Percentiles rank a stretch among this genome's conserved stretches.
phyloP scores from a whole-genome alignment of 257 asterid genomes.

The Petunia axillaris region DNA sequence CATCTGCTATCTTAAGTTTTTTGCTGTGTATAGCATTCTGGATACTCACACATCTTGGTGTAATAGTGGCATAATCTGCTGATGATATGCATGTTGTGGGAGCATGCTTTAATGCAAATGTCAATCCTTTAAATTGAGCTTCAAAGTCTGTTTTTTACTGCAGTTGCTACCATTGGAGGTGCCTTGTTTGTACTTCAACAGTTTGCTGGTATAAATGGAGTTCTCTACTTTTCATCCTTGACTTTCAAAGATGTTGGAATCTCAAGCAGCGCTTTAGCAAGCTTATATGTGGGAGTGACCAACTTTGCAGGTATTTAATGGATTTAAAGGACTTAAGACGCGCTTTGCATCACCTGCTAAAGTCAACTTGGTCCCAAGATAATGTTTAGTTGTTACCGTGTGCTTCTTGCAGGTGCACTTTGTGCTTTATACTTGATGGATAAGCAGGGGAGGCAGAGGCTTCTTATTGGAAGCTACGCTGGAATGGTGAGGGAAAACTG shows the following conservation, averaged over 20 bases:
- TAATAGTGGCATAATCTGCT: conserved; percentile 10
- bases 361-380: background rate
- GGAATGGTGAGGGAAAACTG: conserved; percentile 67
- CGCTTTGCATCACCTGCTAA: background rate
- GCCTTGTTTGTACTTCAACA: conserved; percentile 80
- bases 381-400: conserved; percentile 22
- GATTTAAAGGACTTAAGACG: background rate
- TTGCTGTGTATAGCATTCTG: background rate
- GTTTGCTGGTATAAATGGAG: conserved; percentile 86
- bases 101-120: conserved; percentile 1
- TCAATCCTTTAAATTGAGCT: conserved; percentile 10
- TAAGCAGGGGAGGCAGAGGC: conserved; percentile 74
- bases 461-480: conserved; percentile 76
- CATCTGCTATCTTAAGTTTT: background rate
- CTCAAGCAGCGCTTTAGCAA: conserved; percentile 69
- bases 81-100: conserved; percentile 2
- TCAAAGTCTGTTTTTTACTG: conserved; percentile 34
- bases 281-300: conserved; percentile 70
- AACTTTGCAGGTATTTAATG: conserved; percentile 69
- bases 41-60: conserved; percentile 19
- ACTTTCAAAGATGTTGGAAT: conserved; percentile 83
- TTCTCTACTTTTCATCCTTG: conserved; percentile 84
- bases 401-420: conserved; percentile 63
- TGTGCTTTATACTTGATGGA: conserved; percentile 82
- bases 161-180: conserved; percentile 88